phyloP scores from a whole-genome alignment of 176 grass and related monocot species.

The Triticum timopheevii region DNA sequence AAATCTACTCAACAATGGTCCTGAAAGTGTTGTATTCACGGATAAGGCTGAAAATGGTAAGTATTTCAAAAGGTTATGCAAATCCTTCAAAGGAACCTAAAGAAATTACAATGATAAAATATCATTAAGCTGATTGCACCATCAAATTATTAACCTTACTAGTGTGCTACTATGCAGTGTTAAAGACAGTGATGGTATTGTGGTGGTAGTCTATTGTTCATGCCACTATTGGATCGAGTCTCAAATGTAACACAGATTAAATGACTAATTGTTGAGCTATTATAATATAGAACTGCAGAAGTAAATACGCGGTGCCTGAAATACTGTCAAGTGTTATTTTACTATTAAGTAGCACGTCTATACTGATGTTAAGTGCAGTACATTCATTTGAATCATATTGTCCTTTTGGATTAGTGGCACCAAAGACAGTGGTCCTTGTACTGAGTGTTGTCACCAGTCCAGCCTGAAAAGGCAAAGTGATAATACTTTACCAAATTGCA shows the following conservation, averaged over 20 bases:
- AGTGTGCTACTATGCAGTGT: neutral
- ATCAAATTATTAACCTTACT: neutral
- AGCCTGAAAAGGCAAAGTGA: conserved; percentile 57
- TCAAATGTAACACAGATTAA: neutral
- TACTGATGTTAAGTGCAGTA: conserved; percentile 42
- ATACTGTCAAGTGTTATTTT: neutral
- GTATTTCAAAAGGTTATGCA: neutral
- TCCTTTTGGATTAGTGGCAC: conserved; percentile 96
- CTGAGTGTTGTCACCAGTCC: conserved; percentile 91
- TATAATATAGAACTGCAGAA: neutral
- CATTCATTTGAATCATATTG: conserved; percentile 85
- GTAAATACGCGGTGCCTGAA: neutral
- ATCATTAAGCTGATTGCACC: neutral
- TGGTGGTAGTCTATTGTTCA: neutral
- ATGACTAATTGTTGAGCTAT: neutral
- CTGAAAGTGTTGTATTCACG: conserved; percentile 96
- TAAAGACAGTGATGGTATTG: neutral
- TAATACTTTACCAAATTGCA: conserved; percentile 13
- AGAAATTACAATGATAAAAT: neutral
- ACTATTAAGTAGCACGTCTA: neutral
- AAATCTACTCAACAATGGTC: conserved; percentile 95
- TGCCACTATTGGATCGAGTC: neutral
- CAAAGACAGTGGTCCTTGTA: conserved; percentile 85
- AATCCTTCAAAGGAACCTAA: conserved; percentile 1
- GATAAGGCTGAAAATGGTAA: conserved; percentile 65